phyloP scores from a whole-genome alignment of 495 filamentous ascomycete genomes.

The Xylaria longipes region DNA sequence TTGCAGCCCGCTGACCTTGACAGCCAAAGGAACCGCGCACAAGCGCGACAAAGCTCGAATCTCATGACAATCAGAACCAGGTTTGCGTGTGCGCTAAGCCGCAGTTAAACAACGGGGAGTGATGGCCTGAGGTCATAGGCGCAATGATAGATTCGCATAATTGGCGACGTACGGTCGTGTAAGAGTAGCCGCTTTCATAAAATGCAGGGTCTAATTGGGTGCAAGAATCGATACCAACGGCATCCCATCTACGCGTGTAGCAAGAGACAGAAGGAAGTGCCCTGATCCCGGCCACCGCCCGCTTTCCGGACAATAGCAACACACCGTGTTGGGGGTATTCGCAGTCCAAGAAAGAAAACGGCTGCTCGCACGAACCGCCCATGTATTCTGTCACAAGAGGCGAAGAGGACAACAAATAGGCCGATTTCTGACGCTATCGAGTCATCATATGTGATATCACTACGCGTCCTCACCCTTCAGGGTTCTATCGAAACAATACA shows the following conservation, averaged over 20 bases:
- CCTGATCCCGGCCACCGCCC: constrained; percentile 8
- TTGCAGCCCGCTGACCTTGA: constrained; percentile 1
- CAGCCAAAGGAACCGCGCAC: constrained; percentile 11
- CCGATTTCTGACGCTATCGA: neutral
- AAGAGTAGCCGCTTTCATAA: constrained; percentile 21
- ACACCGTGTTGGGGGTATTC: neutral
- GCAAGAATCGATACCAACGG: neutral
- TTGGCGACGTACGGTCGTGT: neutral
- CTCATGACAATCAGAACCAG: neutral
- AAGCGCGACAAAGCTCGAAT: constrained; percentile 12
- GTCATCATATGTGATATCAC: neutral
- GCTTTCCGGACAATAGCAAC: neutral
- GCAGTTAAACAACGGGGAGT: neutral
- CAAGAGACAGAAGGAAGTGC: neutral
- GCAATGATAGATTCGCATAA: constrained; percentile 10
- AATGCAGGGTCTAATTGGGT: constrained; percentile 8
- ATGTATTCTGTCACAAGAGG: neutral
- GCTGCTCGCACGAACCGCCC: neutral
- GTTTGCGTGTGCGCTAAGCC: neutral
- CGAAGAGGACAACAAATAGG: neutral
- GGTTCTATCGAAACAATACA: neutral
- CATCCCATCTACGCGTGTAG: neutral
- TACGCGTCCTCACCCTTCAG: neutral
- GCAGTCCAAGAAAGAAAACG: neutral
- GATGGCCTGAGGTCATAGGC: neutral